Percentiles rank a stretch among this genome's conserved stretches.
Conservation (phyloP, 306 rosid species). For the Sicyos edulis region DNA sequence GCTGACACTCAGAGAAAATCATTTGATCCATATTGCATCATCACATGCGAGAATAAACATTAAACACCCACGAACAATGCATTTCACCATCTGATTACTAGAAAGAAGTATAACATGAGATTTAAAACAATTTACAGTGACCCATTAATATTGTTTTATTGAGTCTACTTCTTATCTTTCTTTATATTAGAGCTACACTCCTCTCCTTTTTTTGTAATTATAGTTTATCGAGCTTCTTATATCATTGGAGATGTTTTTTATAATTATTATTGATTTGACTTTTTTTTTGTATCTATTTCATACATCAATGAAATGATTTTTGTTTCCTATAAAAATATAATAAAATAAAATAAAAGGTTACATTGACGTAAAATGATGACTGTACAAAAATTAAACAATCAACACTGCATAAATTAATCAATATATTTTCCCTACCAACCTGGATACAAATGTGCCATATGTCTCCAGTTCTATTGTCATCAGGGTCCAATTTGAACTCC, state of each 20-base stretch:
- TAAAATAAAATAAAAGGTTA: too few relatives aligned
- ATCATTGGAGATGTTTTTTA: too few relatives aligned
- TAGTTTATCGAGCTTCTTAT: too few relatives aligned
- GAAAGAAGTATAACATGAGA: neutral
- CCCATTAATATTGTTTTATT: too few relatives aligned
- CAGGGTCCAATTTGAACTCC: conserved; percentile 70
- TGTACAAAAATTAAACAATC: neutral
- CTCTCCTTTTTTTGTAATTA: too few relatives aligned
- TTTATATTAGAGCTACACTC: too few relatives aligned
- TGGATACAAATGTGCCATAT: conserved; percentile 83
- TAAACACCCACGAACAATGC: neutral
- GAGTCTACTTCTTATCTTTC: too few relatives aligned
- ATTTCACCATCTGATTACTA: neutral
- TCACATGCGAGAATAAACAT: neutral
- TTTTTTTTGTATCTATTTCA: too few relatives aligned
- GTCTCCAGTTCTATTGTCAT: conserved; percentile 78
- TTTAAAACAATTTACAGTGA: neutral
- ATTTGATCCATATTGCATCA: neutral
- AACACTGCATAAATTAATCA: conserved; percentile 15
- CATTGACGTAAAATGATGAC: too few relatives aligned
- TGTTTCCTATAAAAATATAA: too few relatives aligned
- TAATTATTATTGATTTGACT: too few relatives aligned
- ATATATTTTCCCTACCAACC: conserved; percentile 39
- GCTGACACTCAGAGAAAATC: neutral
- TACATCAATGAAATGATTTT: too few relatives aligned